Conservation (phyloP, 2,329 filamentous ascomycete species). For the Raffaelea arxii region DNA sequence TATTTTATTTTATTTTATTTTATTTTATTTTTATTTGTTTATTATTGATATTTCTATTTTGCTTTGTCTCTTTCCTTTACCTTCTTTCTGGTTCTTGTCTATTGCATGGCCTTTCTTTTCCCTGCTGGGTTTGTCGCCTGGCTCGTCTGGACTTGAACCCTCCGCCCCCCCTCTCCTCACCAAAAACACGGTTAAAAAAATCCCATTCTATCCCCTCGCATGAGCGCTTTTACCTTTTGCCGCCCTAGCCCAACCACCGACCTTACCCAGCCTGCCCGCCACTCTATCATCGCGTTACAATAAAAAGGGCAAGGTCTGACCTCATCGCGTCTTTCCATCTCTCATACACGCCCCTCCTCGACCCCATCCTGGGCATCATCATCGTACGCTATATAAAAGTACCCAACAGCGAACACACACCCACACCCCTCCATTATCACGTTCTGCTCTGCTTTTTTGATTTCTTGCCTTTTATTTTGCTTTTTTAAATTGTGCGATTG, state of each 20-base stretch:
- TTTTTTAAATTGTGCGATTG: neutral
- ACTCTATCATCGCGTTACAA: neutral
- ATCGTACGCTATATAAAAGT: too few relatives aligned
- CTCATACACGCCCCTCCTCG: neutral
- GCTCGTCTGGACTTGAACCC: neutral
- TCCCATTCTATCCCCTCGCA: neutral
- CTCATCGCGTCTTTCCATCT: constrained; percentile 3
- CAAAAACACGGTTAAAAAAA: neutral
- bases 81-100: neutral
- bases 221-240: neutral
- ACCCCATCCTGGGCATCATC: too few relatives aligned
- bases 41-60: neutral
- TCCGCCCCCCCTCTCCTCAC: neutral
- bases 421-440: neutral
- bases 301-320: constrained; percentile 4
- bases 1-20: constrained; percentile 1
- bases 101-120: neutral
- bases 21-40: neutral
- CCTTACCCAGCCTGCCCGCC: neutral
- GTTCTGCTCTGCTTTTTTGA: neutral
- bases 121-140: neutral
- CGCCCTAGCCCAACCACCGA: neutral
- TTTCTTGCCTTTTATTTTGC: neutral
- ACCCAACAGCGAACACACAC: neutral
- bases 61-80: neutral